These are phyloP conservation scores for Xylaria castorea DNA, from an alignment of 495 filamentous ascomycete species.

Conservation along the genomic window DNA sequence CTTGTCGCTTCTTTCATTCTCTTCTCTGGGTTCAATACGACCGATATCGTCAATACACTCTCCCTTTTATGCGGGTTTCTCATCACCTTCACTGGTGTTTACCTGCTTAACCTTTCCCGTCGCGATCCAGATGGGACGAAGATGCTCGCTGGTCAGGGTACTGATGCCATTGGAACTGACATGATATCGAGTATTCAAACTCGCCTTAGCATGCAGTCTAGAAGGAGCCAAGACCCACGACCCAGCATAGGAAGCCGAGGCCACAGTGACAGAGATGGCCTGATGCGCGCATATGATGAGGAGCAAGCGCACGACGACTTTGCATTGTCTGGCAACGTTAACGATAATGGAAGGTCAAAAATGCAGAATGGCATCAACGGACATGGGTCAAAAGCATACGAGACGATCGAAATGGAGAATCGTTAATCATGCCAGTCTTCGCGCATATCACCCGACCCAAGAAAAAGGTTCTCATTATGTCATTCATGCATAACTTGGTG, in stretches of 20 bases:
- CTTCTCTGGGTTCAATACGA: conserved; percentile 96
- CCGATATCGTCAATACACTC: conserved; percentile 89
- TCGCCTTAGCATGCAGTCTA: conserved; percentile 87
- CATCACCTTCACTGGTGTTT: conserved; percentile 95
- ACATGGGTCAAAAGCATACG: conserved; percentile 37
- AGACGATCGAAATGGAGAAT: conserved; percentile 52
- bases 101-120: conserved; percentile 93
- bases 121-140: conserved; percentile 82
- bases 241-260: conserved; percentile 66
- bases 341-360: conserved; percentile 55
- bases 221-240: conserved; percentile 61
- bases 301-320: conserved; percentile 67
- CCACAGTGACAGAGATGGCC: conserved; percentile 73
- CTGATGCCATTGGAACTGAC: conserved; percentile 87
- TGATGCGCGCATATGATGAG: conserved; percentile 84
- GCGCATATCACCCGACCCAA: neutral
- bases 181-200: conserved; percentile 88
- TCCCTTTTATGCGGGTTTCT: conserved; percentile 94
- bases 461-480: neutral
- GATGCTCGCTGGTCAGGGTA: conserved; percentile 67
- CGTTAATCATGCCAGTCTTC: conserved; percentile 41
- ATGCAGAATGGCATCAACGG: conserved; percentile 40
- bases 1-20: conserved; percentile 96
- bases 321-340: conserved; percentile 75
- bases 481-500: conserved; percentile 15